These are phyloP conservation scores for Pythium phragmitis DNA, from an alignment of 352 stramenopile species.

Conservation along the genomic window DNA sequence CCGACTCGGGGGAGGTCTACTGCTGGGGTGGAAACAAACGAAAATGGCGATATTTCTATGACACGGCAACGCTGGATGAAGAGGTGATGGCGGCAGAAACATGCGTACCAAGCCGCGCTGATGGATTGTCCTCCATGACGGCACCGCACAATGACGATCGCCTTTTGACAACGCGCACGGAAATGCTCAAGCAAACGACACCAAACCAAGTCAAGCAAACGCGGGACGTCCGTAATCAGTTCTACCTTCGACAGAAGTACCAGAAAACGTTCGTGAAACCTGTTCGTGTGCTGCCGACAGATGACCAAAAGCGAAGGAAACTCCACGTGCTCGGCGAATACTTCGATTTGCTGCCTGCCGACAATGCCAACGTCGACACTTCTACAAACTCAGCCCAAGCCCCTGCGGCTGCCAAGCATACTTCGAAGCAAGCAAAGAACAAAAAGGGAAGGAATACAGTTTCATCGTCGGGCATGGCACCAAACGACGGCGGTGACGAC, in stretches of 20 bases:
- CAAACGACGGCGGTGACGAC: not conserved
- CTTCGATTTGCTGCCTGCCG: conserved; percentile 45
- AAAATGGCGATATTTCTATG: conserved; percentile 73
- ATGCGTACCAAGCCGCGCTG: not conserved
- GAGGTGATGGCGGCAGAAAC: not conserved
- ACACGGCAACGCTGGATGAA: conserved; percentile 22
- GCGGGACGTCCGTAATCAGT: conserved; percentile 31
- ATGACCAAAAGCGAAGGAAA: conserved; percentile 45
- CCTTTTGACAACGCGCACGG: conserved; percentile 49
- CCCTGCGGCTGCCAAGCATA: not conserved
- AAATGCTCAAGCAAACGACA: conserved; percentile 61
- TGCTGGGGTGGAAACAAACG: conserved; percentile 77
- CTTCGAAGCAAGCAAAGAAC: not conserved
- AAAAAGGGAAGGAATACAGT: not conserved
- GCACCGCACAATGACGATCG: conserved; percentile 10
- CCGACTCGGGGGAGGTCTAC: conserved; percentile 67
- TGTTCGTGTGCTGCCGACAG: conserved; percentile 30
- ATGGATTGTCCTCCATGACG: not conserved
- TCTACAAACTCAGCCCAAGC: not conserved
- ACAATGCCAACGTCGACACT: conserved; percentile 5
- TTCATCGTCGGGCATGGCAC: not conserved
- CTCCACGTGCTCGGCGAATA: conserved; percentile 51
- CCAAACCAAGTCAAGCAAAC: conserved; percentile 45
- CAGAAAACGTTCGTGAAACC: conserved; percentile 49
- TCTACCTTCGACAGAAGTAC: conserved; percentile 50